Evolutionary conservation across 2,329 filamentous ascomycete species (phyloP), one percentile per base, ranked within the genome.

Genomic region (Clathrospora elynae): DNA sequence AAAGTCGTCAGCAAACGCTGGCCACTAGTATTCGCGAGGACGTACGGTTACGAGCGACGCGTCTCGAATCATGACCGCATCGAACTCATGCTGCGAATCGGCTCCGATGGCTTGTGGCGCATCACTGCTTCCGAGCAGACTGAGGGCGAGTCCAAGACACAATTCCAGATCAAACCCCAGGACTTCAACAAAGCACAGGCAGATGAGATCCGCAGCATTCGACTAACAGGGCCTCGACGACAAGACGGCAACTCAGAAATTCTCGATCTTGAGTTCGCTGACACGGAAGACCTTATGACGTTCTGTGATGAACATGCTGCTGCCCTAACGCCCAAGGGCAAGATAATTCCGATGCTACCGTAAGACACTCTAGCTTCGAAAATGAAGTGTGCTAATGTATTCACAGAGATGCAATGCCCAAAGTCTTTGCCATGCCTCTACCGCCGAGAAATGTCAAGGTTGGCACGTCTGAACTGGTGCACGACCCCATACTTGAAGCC

Each of bases 181-280:
- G 36, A 53, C 6, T 29, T 68, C 19, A 53, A 34, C 33, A 42
- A 13, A 10, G 49, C 45, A 3, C 0, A 31, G 1, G 37, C 49
- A n/a, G 64, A 68, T 25, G 19, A 50, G 9, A 24, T 20, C 3
- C 37, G 45, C 6, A 49, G 49, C 6, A 51, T 66, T 23, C 58
- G 64, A 12, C 20, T 68, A 3, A 20, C 23, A 12, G 62, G 64
- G 2, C 24, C 53, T 9, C 22, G 32, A 8, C 5, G 5, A 3
- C 20, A 30, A 5, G 28, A 56, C 9, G 51, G 48, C 4, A 44
- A 47, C 13, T 19, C 6, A 3, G 33, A 44, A 16, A 46, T 42
- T 24, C 49, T 55, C 35, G 64, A 67, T 28, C 29, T 68, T 6
- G 16, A 54, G 10, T 67, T 68, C 34, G 16, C 28, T 8, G 9